Conservation (phyloP, 495 filamentous ascomycete species). For the Hypoxylon rickii region DNA sequence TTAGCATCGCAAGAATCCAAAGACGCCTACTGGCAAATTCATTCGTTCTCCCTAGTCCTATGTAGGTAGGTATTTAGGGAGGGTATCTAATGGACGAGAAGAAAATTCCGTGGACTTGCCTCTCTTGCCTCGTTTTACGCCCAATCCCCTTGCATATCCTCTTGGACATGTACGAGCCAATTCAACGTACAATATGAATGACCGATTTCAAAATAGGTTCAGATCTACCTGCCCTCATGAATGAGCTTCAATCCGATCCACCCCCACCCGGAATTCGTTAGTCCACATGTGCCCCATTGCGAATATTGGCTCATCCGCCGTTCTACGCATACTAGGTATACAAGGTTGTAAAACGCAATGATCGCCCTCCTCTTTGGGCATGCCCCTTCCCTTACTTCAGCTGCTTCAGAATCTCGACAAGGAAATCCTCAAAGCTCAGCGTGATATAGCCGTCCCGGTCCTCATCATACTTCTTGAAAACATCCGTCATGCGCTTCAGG, state of each 20-base stretch:
- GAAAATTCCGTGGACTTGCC: conserved; percentile 12
- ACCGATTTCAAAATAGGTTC: background rate
- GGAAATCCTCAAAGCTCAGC: conserved; percentile 79
- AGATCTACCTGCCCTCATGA: background rate
- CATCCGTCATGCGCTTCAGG: conserved; percentile 97
- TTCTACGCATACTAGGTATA: no score
- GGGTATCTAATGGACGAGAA: conserved; percentile 22
- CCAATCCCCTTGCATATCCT: background rate
- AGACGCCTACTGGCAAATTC: conserved; percentile 7
- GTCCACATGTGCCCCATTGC: background rate
- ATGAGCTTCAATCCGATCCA: background rate
- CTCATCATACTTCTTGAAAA: conserved; percentile 98
- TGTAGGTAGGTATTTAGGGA: background rate
- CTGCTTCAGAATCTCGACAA: conserved; percentile 64
- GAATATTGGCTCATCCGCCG: no score
- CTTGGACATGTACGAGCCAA: no score
- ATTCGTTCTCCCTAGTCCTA: conserved; percentile 19
- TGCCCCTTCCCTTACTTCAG: conserved; percentile 40
- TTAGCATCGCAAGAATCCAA: background rate
- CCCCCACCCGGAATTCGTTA: background rate
- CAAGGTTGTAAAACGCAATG: no score
- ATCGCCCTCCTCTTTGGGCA: no score
- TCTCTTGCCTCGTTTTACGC: background rate
- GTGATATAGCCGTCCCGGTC: conserved; percentile 93
- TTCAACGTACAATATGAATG: no score